Conservation (phyloP, 495 filamentous ascomycete genomes). For the Annulohypoxylon bovei region DNA sequence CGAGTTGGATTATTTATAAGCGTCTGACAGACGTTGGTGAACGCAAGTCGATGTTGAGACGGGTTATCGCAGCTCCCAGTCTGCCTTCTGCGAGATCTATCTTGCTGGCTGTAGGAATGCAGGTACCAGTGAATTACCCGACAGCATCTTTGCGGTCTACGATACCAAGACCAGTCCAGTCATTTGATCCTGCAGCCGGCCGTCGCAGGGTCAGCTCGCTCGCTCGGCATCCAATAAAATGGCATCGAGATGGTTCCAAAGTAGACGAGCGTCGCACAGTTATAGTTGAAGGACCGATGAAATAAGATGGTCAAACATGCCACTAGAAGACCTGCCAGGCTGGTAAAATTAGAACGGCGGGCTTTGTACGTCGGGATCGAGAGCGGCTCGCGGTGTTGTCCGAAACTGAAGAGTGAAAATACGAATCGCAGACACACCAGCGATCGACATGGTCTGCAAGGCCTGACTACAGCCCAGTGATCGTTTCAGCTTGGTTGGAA, state of each 20-base stretch:
- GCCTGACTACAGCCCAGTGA: slow-evolving; percentile 3
- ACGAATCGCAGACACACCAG: slow-evolving; percentile 3
- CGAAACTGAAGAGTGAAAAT: slow-evolving; percentile 1
- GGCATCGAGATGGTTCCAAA: slow-evolving; percentile 2
- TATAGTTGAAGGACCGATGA: slow-evolving; percentile 25
- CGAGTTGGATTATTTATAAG: not conserved
- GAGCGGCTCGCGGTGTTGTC: slow-evolving; percentile 12
- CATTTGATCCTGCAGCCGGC: slow-evolving; percentile 35
- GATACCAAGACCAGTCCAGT: slow-evolving; percentile 16
- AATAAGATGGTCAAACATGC: slow-evolving; percentile 17
- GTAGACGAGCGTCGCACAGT: slow-evolving; percentile 26
- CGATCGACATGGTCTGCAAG: not conserved
- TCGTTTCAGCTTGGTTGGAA: slow-evolving; percentile 19
- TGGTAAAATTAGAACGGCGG: slow-evolving; percentile 13
- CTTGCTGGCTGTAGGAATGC: slow-evolving; percentile 27
- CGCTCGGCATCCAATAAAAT: slow-evolving; percentile 36
- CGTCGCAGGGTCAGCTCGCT: slow-evolving; percentile 23
- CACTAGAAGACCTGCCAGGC: slow-evolving; percentile 14
- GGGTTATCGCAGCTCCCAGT: slow-evolving; percentile 24
- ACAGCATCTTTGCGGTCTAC: slow-evolving; percentile 6
- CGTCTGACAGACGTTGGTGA: slow-evolving; percentile 10
- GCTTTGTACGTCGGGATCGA: slow-evolving; percentile 19
- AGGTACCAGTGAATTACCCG: slow-evolving; percentile 35
- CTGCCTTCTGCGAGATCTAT: slow-evolving; percentile 41
- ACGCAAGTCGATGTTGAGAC: slow-evolving; percentile 4